Percentiles rank a stretch among this genome's conserved stretches.
Conservation (phyloP, 2,329 filamentous ascomycete species). For the Penicillium sp. region DNA sequence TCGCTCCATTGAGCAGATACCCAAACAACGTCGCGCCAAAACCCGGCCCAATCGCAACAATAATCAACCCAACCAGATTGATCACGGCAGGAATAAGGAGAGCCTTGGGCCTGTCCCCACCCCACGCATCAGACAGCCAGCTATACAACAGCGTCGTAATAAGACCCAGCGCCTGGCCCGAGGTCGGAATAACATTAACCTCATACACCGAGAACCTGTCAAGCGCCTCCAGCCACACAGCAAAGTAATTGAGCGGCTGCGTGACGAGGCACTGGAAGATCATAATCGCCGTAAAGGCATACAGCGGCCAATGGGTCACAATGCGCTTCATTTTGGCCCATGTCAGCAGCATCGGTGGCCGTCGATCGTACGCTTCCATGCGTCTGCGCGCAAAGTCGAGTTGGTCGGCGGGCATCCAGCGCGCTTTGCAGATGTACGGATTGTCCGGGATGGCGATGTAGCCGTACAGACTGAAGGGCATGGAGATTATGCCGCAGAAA, state of each 20-base stretch:
- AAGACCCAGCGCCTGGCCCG: constrained; percentile 15
- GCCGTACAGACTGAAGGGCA: constrained; percentile 25
- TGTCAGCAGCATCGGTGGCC: constrained; percentile 12
- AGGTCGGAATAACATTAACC: constrained; percentile 21
- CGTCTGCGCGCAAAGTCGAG: constrained; percentile 10
- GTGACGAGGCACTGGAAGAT: constrained; percentile 20
- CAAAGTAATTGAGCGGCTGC: constrained; percentile 20
- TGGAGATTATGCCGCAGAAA: constrained; percentile 27
- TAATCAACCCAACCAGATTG: constrained; percentile 20
- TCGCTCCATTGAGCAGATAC: constrained; percentile 20
- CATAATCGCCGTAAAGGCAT: constrained; percentile 17
- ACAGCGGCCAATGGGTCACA: constrained; percentile 17
- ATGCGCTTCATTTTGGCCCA: constrained; percentile 18
- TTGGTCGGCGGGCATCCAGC: constrained; percentile 16
- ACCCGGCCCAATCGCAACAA: constrained; percentile 17
- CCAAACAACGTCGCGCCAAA: constrained; percentile 21
- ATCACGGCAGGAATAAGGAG: constrained; percentile 18
- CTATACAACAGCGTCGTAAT: constrained; percentile 17
- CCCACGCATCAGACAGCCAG: constrained; percentile 18
- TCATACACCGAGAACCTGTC: constrained; percentile 19
- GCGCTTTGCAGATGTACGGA: constrained; percentile 26
- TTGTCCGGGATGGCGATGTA: constrained; percentile 31
- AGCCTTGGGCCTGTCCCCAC: constrained; percentile 17
- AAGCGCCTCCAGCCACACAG: constrained; percentile 18
- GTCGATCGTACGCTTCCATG: constrained; percentile 15